phyloP scores from a whole-genome alignment of 176 grass and related monocot genomes.

The Zoysia japonica region DNA sequence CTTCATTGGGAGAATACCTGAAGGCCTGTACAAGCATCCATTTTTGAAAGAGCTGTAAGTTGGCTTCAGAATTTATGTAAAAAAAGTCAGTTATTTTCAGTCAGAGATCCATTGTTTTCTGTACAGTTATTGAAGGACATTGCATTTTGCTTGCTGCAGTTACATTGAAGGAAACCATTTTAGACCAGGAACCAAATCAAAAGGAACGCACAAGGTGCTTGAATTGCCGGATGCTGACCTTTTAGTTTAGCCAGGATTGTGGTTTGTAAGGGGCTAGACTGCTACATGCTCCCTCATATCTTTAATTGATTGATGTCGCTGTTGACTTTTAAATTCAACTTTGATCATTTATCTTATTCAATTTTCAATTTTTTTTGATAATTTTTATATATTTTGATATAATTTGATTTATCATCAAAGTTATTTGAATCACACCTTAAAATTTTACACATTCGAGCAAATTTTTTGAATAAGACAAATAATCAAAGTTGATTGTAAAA shows the following conservation, averaged over 20 bases:
- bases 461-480: no score
- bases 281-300: no score
- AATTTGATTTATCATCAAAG: no score
- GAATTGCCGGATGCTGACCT: constrained; percentile 77
- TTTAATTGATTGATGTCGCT: no score
- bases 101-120: background rate
- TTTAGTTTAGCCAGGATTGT: constrained; percentile 49
- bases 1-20: constrained; percentile 88
- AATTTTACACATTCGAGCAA: no score
- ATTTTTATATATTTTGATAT: no score
- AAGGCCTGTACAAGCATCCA: constrained; percentile 88
- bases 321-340: no score
- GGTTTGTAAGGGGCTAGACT: constrained; percentile 9
- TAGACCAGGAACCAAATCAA: constrained; percentile 74
- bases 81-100: constrained; percentile 13
- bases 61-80: constrained; percentile 24
- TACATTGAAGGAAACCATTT: constrained; percentile 91
- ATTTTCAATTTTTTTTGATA: no score
- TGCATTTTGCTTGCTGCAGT: constrained; percentile 45
- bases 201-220: constrained; percentile 88
- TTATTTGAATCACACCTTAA: no score
- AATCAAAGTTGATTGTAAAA: no score
- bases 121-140: background rate
- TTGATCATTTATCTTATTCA: no score
- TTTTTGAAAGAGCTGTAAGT: constrained; percentile 91